Conservation (phyloP, 352 stramenopile species). For the Phytophthora litchii region DNA sequence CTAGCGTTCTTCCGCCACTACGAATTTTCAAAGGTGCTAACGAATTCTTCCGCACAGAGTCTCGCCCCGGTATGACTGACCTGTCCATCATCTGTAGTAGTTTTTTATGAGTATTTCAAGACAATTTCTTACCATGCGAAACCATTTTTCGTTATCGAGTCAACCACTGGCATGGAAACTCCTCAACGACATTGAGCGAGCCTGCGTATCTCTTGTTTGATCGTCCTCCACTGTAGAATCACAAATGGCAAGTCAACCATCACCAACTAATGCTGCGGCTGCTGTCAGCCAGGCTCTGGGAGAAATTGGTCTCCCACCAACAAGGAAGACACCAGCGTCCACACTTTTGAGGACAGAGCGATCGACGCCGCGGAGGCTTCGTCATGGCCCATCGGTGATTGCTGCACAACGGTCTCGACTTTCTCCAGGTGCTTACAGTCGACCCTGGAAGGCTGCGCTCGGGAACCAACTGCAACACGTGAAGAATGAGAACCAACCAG, state of each 20-base stretch:
- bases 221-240: not conserved
- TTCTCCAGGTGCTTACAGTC: constrained; percentile 13
- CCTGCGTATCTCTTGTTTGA: not conserved
- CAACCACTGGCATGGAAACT: constrained; percentile 10
- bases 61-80: not conserved
- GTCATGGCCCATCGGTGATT: constrained; percentile 2
- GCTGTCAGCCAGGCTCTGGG: constrained; percentile 52
- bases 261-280: constrained; percentile 32
- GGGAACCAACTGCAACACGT: constrained; percentile 28
- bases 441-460: constrained; percentile 32
- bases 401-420: constrained; percentile 15
- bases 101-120: constrained; percentile 23
- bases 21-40: constrained; percentile 9
- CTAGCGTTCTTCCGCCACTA: not conserved
- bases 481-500: constrained; percentile 11
- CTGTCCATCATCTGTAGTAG: constrained; percentile 15
- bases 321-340: constrained; percentile 6
- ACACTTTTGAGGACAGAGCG: constrained; percentile 14
- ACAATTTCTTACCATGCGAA: constrained; percentile 14
- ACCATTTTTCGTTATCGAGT: constrained; percentile 25
- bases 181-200: constrained; percentile 15
- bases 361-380: constrained; percentile 7
- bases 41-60: constrained; percentile 3
- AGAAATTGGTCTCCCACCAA: constrained; percentile 23
- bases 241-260: constrained; percentile 20